Base-by-base conservation (phyloP, 164 flowering plant species). In the Litsea cubeba region DNA sequence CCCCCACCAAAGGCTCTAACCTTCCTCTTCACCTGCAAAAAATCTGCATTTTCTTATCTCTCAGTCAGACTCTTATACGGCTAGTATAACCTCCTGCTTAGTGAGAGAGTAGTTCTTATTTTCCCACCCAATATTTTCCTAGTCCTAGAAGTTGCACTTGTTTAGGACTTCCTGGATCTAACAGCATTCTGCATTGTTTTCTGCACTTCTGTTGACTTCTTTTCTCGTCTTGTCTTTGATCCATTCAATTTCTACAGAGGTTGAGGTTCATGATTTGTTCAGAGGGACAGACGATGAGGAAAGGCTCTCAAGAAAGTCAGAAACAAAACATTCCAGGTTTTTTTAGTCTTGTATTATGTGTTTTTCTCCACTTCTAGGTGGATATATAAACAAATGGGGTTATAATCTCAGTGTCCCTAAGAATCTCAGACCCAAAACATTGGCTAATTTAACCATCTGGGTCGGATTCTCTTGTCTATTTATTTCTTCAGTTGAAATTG, bases 81-180 rank as follows among this genome's bases (percentile, higher is more conserved):
- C 46, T 72, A 65, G 82, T 84, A 80, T 82, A 84, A 84, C 75
- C 87, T 75, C 80, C 68, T 78, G 78, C 65, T 84, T 80, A 85
- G 82, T 79, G 81, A 79, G 79, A 82, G 84, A 79, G 84, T 74
- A 77, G 72, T 68, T 25, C 22, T 68, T 49, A n/a, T n/a, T n/a
- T 46, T 49, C 58, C 22, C 32, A 3, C 25, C 28, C 20, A 63
- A 24, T 22, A 14, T 26, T 63, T 22, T 15, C 12, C 26, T 22
- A 8, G 0, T 50, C 18, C n/a, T 5, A 54, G 60, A 54, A 18
- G 60, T 14, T 17, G 60, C 60, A 3, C 20, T 54, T 54, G n/a
- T 54, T 54, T 54, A 0, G 60, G 60, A 40, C 46, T 40, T 7
- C 6, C 20, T 54, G 7, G 60, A 14, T 54, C 60, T 14, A 54